Conservation (phyloP, 2,329 filamentous ascomycete species). For the Amesomyces nigricolor region DNA sequence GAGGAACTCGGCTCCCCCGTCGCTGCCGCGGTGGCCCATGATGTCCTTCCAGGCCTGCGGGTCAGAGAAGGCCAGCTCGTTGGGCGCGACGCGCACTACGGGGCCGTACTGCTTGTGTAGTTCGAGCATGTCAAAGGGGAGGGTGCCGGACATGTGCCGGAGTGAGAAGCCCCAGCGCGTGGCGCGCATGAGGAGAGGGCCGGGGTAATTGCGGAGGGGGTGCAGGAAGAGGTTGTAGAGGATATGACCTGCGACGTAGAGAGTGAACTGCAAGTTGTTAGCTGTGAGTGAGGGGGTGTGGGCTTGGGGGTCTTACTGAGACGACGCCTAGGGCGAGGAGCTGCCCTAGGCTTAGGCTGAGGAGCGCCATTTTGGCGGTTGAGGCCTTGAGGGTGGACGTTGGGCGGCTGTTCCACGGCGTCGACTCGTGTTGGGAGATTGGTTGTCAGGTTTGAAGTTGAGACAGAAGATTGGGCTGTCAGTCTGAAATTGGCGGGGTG, state of each 20-base stretch:
- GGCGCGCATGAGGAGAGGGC: slow-evolving; percentile 28
- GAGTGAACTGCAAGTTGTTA: not conserved
- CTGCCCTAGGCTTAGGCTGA: slow-evolving; percentile 1
- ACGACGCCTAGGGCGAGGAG: not conserved
- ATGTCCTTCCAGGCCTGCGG: slow-evolving; percentile 36
- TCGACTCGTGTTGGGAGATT: no score
- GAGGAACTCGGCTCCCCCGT: slow-evolving; percentile 25
- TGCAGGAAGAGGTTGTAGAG: slow-evolving; percentile 34
- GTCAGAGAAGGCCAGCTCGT: slow-evolving; percentile 42
- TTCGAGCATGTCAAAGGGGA: slow-evolving; percentile 28
- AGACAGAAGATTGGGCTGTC: no score
- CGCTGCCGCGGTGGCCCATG: slow-evolving; percentile 33
- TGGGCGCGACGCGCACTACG: slow-evolving; percentile 42
- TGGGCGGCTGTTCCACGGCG: no score
- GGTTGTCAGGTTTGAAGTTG: no score
- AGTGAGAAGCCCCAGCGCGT: slow-evolving; percentile 18
- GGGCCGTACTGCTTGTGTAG: slow-evolving; percentile 39
- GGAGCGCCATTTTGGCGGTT: slow-evolving; percentile 4
- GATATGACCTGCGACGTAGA: slow-evolving; percentile 16
- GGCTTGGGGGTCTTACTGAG: not conserved
- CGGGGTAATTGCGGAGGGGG: slow-evolving; percentile 31
- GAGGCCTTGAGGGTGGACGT: not conserved
- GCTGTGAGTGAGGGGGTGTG: not conserved
- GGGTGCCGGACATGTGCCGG: slow-evolving; percentile 22
- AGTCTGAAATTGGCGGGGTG: no score